Evolutionary conservation across 2,329 filamentous ascomycete genomes (phyloP).

Genomic region (Epichloe amarillans): DNA sequence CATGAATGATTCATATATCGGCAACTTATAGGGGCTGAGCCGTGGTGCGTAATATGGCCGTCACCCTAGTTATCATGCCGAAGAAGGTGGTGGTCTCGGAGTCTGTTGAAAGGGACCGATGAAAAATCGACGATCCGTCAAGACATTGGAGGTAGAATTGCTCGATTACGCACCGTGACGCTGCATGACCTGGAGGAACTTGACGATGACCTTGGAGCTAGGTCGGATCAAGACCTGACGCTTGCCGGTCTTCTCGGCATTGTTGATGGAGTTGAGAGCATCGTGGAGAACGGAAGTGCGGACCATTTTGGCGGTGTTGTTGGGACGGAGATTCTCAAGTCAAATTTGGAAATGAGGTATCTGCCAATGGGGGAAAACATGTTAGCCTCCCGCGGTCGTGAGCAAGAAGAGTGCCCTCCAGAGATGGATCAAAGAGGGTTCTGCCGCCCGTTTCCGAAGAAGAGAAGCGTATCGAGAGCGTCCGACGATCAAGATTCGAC

Average conservation of each 20-base stretch:
- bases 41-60: slow-evolving; percentile 63
- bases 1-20: slow-evolving; percentile 66
- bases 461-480: slow-evolving; percentile 46
- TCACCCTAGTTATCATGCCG: slow-evolving; percentile 99
- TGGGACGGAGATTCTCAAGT: slow-evolving; percentile 65
- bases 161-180: slow-evolving; percentile 72
- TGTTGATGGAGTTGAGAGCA: slow-evolving; percentile 99
- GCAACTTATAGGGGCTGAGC: slow-evolving; percentile 99
- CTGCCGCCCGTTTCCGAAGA: slow-evolving; percentile 54
- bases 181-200: slow-evolving; percentile 99
- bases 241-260: slow-evolving; percentile 99
- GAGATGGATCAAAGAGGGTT: slow-evolving; percentile 45
- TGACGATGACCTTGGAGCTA: slow-evolving; percentile 98
- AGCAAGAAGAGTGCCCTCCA: slow-evolving; percentile 59
- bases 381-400: slow-evolving; percentile 51
- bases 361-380: slow-evolving; percentile 28
- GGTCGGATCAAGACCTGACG: slow-evolving; percentile 97
- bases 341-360: slow-evolving; percentile 52
- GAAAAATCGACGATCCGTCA: background rate
- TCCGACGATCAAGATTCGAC: background rate
- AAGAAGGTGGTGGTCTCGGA: slow-evolving; percentile 27
- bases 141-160: background rate
- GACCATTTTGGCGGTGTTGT: slow-evolving; percentile 77
- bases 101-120: slow-evolving; percentile 1
- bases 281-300: slow-evolving; percentile 99